Conservation (phyloP, 257 asterid genomes). For the Solanum bukasovii region DNA sequence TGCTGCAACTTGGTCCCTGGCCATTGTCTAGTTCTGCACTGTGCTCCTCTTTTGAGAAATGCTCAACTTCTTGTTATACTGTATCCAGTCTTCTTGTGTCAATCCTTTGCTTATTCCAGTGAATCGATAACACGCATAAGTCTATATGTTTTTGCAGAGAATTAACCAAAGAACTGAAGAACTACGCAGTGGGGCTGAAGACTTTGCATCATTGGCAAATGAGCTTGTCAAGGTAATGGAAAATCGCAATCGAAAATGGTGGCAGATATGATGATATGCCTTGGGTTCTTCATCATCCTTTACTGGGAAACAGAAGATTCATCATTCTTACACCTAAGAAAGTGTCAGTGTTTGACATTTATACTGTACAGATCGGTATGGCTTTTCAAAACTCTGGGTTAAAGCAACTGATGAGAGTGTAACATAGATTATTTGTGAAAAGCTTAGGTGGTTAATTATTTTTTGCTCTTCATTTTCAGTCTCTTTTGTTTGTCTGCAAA, state of each 20-base stretch:
- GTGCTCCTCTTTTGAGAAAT: neutral
- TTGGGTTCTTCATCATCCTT: neutral
- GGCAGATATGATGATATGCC: conserved; percentile 39
- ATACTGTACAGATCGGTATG: neutral
- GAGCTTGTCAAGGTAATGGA: conserved; percentile 92
- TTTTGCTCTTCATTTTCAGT: neutral
- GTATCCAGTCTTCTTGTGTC: neutral
- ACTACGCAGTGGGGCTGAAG: conserved; percentile 69
- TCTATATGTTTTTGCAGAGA: conserved; percentile 32
- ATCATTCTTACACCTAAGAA: neutral
- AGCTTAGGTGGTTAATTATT: neutral
- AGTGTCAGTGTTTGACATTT: neutral
- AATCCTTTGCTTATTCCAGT: neutral
- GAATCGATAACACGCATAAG: neutral
- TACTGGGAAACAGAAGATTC: neutral
- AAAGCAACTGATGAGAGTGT: neutral
- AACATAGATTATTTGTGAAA: neutral
- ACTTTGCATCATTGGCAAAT: conserved; percentile 77
- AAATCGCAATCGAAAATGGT: conserved; percentile 75
- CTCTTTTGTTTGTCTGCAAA: neutral
- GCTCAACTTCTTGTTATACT: neutral
- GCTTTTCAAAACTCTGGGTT: neutral
- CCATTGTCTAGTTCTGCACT: neutral
- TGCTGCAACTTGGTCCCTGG: neutral
- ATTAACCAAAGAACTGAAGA: conserved; percentile 68